phyloP scores from a whole-genome alignment of 305 asterid genomes.

The Solanum hybrid region DNA sequence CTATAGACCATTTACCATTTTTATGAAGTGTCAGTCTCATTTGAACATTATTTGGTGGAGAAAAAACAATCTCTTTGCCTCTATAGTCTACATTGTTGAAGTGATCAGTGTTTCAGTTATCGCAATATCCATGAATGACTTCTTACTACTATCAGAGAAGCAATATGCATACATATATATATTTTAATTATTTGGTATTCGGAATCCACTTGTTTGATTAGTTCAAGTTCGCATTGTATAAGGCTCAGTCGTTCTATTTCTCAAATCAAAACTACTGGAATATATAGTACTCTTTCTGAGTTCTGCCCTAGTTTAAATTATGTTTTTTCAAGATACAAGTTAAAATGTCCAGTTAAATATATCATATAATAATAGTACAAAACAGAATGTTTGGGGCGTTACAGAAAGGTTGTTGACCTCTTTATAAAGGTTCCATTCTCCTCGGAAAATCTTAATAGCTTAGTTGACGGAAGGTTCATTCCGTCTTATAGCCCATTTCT shows the following conservation, averaged over 20 bases:
- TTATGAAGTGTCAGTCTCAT: background rate
- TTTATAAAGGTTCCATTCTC: no score
- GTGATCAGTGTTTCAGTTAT: background rate
- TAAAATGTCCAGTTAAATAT: background rate
- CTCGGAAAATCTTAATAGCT: background rate
- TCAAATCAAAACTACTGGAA: background rate
- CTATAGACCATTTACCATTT: background rate
- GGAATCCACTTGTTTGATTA: background rate
- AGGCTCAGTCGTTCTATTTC: background rate
- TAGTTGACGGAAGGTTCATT: background rate
- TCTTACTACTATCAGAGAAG: background rate
- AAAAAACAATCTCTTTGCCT: background rate
- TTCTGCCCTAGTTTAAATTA: background rate
- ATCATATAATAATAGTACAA: background rate
- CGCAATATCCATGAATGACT: background rate
- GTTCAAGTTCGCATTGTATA: background rate
- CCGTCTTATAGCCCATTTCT: background rate
- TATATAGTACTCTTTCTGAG: background rate
- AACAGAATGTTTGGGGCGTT: background rate
- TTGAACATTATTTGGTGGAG: background rate
- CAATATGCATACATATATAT: background rate
- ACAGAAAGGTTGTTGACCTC: background rate
- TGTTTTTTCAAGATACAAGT: background rate
- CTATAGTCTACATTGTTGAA: background rate
- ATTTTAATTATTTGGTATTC: background rate